Evolutionary conservation across 2,329 filamentous ascomycete genomes (phyloP).

Genomic region (Arthrocladium fulminans): DNA sequence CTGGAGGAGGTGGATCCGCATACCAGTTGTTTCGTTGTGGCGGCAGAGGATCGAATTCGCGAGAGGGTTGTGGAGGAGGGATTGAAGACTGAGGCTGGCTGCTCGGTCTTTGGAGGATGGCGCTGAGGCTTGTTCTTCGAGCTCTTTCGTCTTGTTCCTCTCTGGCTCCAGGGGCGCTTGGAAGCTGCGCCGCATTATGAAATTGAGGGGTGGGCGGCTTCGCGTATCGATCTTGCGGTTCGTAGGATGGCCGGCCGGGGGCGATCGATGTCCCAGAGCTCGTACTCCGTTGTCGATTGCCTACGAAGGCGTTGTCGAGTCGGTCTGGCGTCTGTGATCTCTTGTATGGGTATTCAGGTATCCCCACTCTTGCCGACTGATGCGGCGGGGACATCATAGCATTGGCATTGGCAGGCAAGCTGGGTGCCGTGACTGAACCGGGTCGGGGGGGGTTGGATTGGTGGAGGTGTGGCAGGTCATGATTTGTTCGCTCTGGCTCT

Average conservation of each 20-base stretch:
- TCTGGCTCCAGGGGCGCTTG: neutral
- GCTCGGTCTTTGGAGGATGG: slow-evolving; percentile 34
- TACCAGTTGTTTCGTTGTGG: slow-evolving; percentile 5
- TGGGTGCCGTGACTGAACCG: slow-evolving; percentile 27
- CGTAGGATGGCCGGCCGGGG: slow-evolving; percentile 14
- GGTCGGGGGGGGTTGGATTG: slow-evolving; percentile 12
- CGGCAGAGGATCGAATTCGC: slow-evolving; percentile 3
- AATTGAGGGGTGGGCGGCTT: slow-evolving; percentile 9
- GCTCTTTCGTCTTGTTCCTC: slow-evolving; percentile 21
- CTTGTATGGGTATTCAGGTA: slow-evolving; percentile 53
- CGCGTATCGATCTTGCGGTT: slow-evolving; percentile 8
- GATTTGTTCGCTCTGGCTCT: slow-evolving; percentile 37
- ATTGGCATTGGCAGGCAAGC: slow-evolving; percentile 27
- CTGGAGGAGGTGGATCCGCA: slow-evolving; percentile 1
- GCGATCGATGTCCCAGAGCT: slow-evolving; percentile 21
- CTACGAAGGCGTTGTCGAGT: slow-evolving; percentile 31
- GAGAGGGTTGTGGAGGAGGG: neutral
- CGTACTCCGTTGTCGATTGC: slow-evolving; percentile 25
- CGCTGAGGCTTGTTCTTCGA: slow-evolving; percentile 37
- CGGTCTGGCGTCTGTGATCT: slow-evolving; percentile 64
- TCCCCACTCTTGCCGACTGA: slow-evolving; percentile 34
- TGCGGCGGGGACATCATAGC: slow-evolving; percentile 39
- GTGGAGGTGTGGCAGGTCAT: slow-evolving; percentile 39
- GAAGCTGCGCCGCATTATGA: neutral
- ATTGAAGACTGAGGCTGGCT: slow-evolving; percentile 23